phyloP scores from a whole-genome alignment of 345 rosid genomes.

The Moricandia moricandioides region DNA sequence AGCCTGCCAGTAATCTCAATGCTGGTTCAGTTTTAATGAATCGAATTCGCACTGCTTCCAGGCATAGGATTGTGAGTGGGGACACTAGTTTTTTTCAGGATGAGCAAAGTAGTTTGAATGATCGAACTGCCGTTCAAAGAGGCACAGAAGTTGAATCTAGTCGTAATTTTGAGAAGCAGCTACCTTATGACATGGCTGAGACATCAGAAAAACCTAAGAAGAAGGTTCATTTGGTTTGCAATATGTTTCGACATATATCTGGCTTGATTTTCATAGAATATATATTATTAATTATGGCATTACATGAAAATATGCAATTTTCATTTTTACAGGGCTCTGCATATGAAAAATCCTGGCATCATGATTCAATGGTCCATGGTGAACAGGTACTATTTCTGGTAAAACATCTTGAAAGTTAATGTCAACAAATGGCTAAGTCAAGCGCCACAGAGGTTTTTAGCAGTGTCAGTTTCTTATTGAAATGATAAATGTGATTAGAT shows the following conservation, averaged over 20 bases:
- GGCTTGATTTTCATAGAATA: conserved; percentile 8
- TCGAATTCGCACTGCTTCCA: conserved; percentile 79
- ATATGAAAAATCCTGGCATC: conserved; percentile 72
- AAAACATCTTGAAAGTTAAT: conserved; percentile 9
- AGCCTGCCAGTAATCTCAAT: conserved; percentile 56
- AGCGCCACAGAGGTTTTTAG: neutral
- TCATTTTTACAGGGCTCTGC: conserved; percentile 63
- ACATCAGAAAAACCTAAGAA: conserved; percentile 67
- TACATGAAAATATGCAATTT: conserved; percentile 17
- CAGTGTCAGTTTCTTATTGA: neutral
- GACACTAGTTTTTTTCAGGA: conserved; percentile 95
- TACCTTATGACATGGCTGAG: conserved; percentile 68
- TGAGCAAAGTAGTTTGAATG: conserved; percentile 67
- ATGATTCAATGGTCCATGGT: conserved; percentile 52
- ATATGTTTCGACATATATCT: conserved; percentile 23
- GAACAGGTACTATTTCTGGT: conserved; percentile 56
- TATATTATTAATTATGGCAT: conserved; percentile 13
- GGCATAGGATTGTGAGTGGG: conserved; percentile 76
- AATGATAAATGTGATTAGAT: conserved; percentile 21
- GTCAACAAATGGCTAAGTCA: neutral
- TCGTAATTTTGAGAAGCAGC: conserved; percentile 60
- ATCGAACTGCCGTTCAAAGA: conserved; percentile 64
- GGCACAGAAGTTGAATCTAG: conserved; percentile 75
- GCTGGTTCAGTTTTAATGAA: conserved; percentile 66
- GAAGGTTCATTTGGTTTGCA: conserved; percentile 55